Evolutionary conservation across 2,329 filamentous ascomycete species (phyloP), one percentile per base, ranked within the genome.

Genomic region (Stachybotrys chartarum): DNA sequence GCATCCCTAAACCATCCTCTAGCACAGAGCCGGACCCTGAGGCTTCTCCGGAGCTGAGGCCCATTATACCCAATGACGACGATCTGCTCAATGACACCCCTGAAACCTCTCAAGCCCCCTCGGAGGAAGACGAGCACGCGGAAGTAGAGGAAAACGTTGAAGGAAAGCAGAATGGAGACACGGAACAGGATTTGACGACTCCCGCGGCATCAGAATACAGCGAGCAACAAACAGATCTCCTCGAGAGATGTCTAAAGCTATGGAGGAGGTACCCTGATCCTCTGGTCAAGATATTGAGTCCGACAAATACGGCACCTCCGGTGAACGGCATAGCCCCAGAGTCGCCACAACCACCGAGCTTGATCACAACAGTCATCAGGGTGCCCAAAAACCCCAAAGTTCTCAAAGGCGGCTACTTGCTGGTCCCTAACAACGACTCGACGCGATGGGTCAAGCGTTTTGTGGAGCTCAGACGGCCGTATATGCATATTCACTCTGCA

Each of bases 361-460:
- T 95, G 51, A 79, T 91, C 30, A 87, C 91, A 0, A 90, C 84
- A 1, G 86, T 96, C 46, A 84, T 91, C 53, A 83, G 85, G 46
- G 83, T 94, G 8, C 81, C 86, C 54, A 96, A 96, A 72, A 95
- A 94, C 62, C 83, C 86, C 1, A 84, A 83, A 48, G 80, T 94
- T 1, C 79, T 96, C 62, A 96, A 96, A 73, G 86, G 90, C 16
- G 92, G 92, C 16, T 95, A 94, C 70, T 81, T 99, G 16, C 79
- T 97, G 48, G 89, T 90, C 3, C 91, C 91, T 0, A 91, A 91
- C 66, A 86, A 85, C 55, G 87, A 90, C 54, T 90, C 86, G 42
- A 88, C 86, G 24, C 84, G 88, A 58, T 99, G 94, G 94, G 82
- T 94, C 31, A 90, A 92, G 63, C 86, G 93, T 47, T 97, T 96